Evolutionary conservation across 345 rosid genomes (phyloP).

Genomic region (Aegle marmelos): DNA sequence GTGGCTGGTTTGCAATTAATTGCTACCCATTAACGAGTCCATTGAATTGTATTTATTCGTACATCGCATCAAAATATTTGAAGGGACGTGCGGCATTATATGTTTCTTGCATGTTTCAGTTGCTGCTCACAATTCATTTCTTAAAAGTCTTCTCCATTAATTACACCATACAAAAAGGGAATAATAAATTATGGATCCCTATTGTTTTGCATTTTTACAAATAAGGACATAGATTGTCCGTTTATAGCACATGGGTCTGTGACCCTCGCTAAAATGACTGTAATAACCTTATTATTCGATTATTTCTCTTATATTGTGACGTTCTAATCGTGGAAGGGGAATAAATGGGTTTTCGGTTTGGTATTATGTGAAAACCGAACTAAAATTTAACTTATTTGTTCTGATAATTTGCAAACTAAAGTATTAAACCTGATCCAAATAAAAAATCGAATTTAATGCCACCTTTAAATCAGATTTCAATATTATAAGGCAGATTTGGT

Average conservation of each 20-base stretch:
- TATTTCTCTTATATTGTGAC: no score
- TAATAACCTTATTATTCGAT: not conserved
- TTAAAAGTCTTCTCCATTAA: not conserved
- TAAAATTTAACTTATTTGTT: no score
- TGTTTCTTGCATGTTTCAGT: not conserved
- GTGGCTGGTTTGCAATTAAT: not conserved
- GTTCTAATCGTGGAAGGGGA: no score
- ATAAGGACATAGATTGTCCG: not conserved
- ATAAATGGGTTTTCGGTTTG: no score
- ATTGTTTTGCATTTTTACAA: not conserved
- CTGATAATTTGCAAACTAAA: no score
- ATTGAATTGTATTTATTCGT: not conserved
- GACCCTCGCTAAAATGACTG: not conserved
- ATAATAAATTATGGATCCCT: not conserved
- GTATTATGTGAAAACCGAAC: no score
- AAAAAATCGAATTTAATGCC: no score
- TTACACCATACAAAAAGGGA: not conserved
- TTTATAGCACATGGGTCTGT: not conserved
- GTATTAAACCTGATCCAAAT: no score
- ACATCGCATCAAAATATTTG: not conserved
- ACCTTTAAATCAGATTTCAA: no score
- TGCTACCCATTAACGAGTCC: conserved; percentile 1
- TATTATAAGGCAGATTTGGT: no score
- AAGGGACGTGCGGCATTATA: not conserved
- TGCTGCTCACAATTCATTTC: not conserved